phyloP scores from a whole-genome alignment of 805 yeast species.

The Lachancea dasiensis region DNA sequence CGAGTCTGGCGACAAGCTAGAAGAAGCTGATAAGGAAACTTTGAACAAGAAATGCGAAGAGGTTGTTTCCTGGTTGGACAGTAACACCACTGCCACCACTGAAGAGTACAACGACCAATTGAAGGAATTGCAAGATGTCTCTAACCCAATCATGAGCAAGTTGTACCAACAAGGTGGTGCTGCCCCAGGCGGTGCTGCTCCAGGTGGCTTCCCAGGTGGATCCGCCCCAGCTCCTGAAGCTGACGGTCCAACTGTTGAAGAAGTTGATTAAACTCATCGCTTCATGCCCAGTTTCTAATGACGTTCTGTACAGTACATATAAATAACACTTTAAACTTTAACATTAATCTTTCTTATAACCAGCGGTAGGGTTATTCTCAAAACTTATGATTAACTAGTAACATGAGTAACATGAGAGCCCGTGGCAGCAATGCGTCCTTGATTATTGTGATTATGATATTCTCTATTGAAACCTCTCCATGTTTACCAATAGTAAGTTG shows the following conservation, averaged over 20 bases:
- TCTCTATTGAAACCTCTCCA: too few species aligned
- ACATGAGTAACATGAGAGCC: too few species aligned
- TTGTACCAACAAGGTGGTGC: constrained; percentile 91
- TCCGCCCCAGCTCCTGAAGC: constrained; percentile 59
- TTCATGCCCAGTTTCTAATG: constrained; percentile 2
- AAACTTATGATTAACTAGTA: too few species aligned
- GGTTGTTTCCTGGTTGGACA: constrained; percentile 86
- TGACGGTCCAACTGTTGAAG: constrained; percentile 74
- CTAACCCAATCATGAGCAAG: constrained; percentile 95
- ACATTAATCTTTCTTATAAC: too few species aligned
- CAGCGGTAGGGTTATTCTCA: too few species aligned
- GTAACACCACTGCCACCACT: constrained; percentile 82
- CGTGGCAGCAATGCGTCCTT: too few species aligned
- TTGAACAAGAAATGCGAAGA: constrained; percentile 80
- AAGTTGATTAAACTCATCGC: constrained; percentile 51
- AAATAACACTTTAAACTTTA: too few species aligned
- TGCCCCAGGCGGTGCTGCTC: constrained; percentile 64
- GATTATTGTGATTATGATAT: too few species aligned
- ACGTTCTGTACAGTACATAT: constrained; percentile 5
- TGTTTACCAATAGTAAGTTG: too few species aligned
- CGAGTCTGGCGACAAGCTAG: constrained; percentile 78
- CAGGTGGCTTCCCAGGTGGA: constrained; percentile 60
- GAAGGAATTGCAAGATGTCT: constrained; percentile 93
- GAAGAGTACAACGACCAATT: constrained; percentile 92
- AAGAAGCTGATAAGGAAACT: constrained; percentile 63